Base-by-base conservation (phyloP, 2,329 filamentous ascomycete species). In the Fusarium fracticaudum region DNA sequence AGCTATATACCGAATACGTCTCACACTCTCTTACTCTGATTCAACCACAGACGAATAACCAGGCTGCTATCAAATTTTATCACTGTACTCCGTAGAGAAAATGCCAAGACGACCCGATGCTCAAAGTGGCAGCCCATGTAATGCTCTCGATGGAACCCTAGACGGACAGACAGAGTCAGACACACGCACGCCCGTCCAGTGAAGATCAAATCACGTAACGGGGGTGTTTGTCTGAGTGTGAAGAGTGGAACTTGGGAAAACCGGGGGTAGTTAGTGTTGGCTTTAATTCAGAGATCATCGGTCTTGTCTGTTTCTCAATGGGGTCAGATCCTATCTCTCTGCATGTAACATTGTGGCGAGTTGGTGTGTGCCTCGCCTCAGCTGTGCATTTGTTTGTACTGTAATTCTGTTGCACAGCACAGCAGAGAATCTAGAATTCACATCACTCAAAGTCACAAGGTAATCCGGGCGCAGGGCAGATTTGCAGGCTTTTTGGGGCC, bases 161-260 rank as follows among this genome's bases (percentile, higher is more conserved):
- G 59, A 63, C 64, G 67, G 62, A 65, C 48, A 43, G 31, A 13
- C 33, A 35, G 41, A 43, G 33, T 37, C 29, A 57, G 41, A 51
- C 55, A 48, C 13, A 43, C 29, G 41, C 59, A 35, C 64, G 72
- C 67, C 64, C 72, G 64, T 51, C 54, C 54, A 40, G 44, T 50
- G 58, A 65, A 65, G 66, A 66, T 69, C 60, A 64, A 63, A 76
- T 75, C 69, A 75, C 76, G 76, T 75, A 78, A 76, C 53, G 63
- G 45, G 69, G 24, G 35, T 66, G 50, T 26, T 37, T 53, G 50
- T 37, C n/a, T n/a, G n/a, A n/a, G n/a, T n/a, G n/a, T n/a, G n/a
- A n/a, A n/a, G n/a, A n/a, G n/a, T n/a, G n/a, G n/a, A n/a, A 53
- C 48, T 24, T 53, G 31, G 48, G 22, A 47, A 47, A 55, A 48